Percentiles rank a stretch among this genome's conserved stretches.
Conservation (phyloP, 2,329 filamentous ascomycete species). For the Bipolaris oryzae region DNA sequence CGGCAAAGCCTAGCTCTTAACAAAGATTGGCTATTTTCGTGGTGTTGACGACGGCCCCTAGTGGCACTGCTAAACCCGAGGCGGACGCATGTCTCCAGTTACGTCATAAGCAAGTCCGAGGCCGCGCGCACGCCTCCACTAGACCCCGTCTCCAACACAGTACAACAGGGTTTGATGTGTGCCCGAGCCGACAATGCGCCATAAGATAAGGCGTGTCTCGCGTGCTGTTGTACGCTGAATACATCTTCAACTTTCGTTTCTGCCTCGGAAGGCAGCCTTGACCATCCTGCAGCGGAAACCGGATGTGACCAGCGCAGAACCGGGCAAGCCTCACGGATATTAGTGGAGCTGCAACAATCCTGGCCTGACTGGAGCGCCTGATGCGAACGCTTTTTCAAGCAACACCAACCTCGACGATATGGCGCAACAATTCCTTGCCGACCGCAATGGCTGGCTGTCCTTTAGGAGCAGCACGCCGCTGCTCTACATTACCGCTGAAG, state of each 20-base stretch:
- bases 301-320: slow-evolving; percentile 5
- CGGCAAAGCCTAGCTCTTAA: background rate
- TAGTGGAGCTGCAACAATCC: slow-evolving; percentile 12
- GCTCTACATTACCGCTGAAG: slow-evolving; percentile 59
- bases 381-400: slow-evolving; percentile 3
- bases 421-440: slow-evolving; percentile 46
- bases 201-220: background rate
- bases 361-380: slow-evolving; percentile 6
- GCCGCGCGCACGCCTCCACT: slow-evolving; percentile 11
- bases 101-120: slow-evolving; percentile 12
- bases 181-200: slow-evolving; percentile 9
- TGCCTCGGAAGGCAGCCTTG: background rate
- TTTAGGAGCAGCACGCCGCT: slow-evolving; percentile 52
- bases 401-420: slow-evolving; percentile 21
- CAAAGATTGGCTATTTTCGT: background rate
- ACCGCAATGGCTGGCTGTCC: slow-evolving; percentile 47
- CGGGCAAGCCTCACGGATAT: slow-evolving; percentile 8
- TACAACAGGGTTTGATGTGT: slow-evolving; percentile 8
- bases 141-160: slow-evolving; percentile 5
- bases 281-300: slow-evolving; percentile 1
- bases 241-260: background rate
- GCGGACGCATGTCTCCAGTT: background rate
- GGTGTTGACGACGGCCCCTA: background rate
- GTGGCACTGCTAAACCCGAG: slow-evolving; percentile 7
- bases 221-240: background rate